A percentile compares a stretch with the other conserved stretches of the same genome.
These are phyloP conservation scores for Magnaporthiopsis incrustans DNA, from an alignment of 2,329 filamentous ascomycete species.

Conservation along the genomic window DNA sequence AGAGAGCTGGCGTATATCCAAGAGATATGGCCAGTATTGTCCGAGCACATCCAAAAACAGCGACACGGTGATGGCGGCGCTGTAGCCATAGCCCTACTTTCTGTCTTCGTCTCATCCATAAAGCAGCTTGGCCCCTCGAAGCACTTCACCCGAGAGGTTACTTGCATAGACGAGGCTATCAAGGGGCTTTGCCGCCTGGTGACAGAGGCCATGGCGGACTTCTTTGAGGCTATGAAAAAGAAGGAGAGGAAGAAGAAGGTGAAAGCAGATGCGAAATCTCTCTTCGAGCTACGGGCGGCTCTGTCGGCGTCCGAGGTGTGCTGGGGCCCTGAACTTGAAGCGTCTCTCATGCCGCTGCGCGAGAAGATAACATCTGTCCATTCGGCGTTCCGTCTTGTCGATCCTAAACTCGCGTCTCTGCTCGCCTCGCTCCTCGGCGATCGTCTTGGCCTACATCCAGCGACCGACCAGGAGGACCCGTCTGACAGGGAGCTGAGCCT, in stretches of 20 bases:
- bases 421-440: neutral
- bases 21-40: constrained; percentile 5
- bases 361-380: neutral
- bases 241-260: neutral
- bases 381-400: neutral
- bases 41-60: neutral
- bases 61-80: neutral
- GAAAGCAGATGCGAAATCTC: neutral
- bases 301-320: constrained; percentile 1
- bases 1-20: constrained; percentile 2
- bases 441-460: neutral
- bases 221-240: neutral
- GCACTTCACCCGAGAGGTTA: neutral
- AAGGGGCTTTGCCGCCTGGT: constrained; percentile 1
- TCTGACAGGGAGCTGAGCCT: neutral
- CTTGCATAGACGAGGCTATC: neutral
- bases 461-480: neutral
- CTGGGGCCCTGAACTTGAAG: neutral
- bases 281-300: neutral
- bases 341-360: neutral
- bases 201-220: neutral
- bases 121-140: neutral
- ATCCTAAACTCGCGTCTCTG: neutral
- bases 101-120: neutral
- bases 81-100: neutral